Base-by-base conservation (phyloP, 2,329 filamentous ascomycete species). In the Diaporthe caulivora region DNA sequence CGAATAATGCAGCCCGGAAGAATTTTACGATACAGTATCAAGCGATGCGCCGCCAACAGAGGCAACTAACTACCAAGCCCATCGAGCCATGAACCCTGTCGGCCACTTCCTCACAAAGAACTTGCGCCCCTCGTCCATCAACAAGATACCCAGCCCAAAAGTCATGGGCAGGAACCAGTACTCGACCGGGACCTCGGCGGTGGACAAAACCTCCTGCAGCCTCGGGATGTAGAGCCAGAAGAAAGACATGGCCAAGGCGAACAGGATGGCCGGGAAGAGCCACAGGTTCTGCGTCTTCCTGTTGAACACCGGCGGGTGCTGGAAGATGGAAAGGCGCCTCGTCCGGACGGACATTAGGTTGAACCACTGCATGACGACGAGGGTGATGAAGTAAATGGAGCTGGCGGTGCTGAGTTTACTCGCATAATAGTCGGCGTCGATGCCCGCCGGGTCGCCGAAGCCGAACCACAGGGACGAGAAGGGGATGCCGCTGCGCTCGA, bases 301-400 rank as follows among this genome's bases (percentile, higher is more conserved):
- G 80, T 92, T 92, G 81, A 92, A 91, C 10, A 89, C 75, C 0
- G 93, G 93, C 3, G 92, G 90, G 77, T 95, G 93, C 79, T 94
- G 91, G 80, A 95, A 91, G 76, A 95, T 89, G 71, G 89, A 89
- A 29, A 92, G 85, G 1, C 89, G 86, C 1, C 91, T 86, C 1
- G 90, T 95, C 21, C 93, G 87, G 7, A 93, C 87, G 1, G 91
- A 90, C 78, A 95, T 88, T 5, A 95, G 85, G 79, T 93, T 94
- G 85, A 95, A 95, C 86, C 91, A 92, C 86, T 94, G 92, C 92
- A 95, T 94, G 64, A 95, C 91, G 2, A 96, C 93, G 29, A 96
- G 84, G 74, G 92, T 95, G 77, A 95, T 89, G 78, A 95, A 95
- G 82, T 95, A 95, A 74, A 96, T 92, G 21, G 91, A 93, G 49